Base-by-base conservation (phyloP, 306 rosid species). In the Ammopiptanthus mongolicus region DNA sequence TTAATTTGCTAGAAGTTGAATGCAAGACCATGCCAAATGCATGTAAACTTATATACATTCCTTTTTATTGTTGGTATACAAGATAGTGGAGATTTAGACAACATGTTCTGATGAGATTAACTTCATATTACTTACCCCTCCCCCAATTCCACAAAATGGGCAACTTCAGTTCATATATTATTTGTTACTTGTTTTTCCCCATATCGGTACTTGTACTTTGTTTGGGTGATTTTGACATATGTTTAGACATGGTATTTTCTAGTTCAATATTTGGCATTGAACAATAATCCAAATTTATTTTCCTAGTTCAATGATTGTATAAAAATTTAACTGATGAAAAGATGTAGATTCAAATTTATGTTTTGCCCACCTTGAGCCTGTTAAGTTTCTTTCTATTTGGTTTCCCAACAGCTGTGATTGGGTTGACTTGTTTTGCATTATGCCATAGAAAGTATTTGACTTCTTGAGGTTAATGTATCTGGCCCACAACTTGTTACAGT, bases 1-100 rank as follows among this genome's bases (percentile, higher is more conserved):
- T 21, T 19, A 67, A 69, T 15, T 77, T 77, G 15, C 37, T 15
- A 67, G 47, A 77, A 47, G 61, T 50, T 69, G 77, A 42, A 17
- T 47, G 55, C 37, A 70, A 37, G 47, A 67, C 39, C 37, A 50
- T 25, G 50, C 19, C 64, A 39, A 36, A 48, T 70, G 28, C 29
- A 15, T 39, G 52, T 25, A 50, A 60, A 22, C 33, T 34, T 4
- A 7, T 4, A 50, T 61, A 25, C 8, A 48, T 17, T 22, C 12
- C n/a, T n/a, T 51, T n/a, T 63, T 31, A 8, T 52, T 53, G 12
- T 19, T 39, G 10, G 7, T 29, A 12, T 67, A 61, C 22, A 14
- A 66, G 69, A 31, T 39, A 19, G 34, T 19, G 42, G 36, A 39
- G 67, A 66, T 55, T 23, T 46, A 3, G 19, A 69, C 44, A 69